Evolutionary conservation across 305 asterid species (phyloP).

Genomic region (Andrographis paniculata): DNA sequence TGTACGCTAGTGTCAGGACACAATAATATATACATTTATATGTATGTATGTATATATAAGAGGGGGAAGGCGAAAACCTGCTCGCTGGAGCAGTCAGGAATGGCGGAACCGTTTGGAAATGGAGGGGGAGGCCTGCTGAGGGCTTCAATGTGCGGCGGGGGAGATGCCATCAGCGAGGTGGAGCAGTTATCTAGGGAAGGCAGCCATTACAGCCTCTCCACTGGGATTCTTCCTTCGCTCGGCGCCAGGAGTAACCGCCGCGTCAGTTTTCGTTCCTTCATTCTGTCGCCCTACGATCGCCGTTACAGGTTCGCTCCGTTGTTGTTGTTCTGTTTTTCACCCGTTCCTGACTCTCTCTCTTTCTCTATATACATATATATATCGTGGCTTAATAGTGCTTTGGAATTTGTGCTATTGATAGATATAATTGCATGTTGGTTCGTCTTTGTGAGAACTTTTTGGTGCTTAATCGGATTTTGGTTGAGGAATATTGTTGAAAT

Average conservation of each 20-base stretch:
- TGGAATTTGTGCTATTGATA: no score
- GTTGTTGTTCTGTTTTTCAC: background rate
- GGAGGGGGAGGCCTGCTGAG: constrained; percentile 29
- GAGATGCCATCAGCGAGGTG: constrained; percentile 35
- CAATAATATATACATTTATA: no score
- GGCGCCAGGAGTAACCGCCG: constrained; percentile 91
- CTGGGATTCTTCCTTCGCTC: constrained; percentile 89
- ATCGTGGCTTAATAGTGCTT: no score
- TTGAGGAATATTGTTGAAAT: background rate
- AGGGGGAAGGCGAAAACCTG: background rate
- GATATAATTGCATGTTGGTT: constrained; percentile 16
- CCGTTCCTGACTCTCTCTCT: background rate
- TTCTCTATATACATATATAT: no score
- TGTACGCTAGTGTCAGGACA: no score
- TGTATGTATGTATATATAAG: background rate
- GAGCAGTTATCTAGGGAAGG: constrained; percentile 83
- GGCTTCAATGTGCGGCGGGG: constrained; percentile 66
- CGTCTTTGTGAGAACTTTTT: background rate
- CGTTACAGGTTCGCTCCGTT: constrained; percentile 50
- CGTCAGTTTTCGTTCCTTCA: constrained; percentile 48
- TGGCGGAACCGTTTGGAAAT: constrained; percentile 24
- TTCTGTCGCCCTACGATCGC: constrained; percentile 70
- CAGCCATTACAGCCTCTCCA: constrained; percentile 69
- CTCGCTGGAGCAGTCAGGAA: no score
- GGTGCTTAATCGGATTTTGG: no score